Evolutionary conservation across 257 asterid species (phyloP).

Genomic region (Salvia rosmarinus): DNA sequence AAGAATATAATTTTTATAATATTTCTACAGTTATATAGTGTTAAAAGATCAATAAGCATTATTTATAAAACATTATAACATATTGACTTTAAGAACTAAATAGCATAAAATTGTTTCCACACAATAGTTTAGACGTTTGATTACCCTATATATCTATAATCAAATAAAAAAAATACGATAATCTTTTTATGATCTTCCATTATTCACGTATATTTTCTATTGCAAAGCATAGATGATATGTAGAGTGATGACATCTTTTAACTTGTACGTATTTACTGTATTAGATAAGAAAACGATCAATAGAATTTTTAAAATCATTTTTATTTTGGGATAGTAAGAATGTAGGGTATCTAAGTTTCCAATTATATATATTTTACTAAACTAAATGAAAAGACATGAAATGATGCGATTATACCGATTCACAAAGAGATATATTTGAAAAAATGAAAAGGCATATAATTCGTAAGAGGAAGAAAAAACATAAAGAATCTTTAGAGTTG

Average conservation of each 20-base stretch:
- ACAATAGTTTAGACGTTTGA: not conserved
- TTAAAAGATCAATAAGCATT: too few species aligned
- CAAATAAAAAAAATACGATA: not conserved
- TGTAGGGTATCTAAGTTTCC: too few species aligned
- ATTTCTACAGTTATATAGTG: too few species aligned
- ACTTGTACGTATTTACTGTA: too few species aligned
- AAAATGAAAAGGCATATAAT: not conserved
- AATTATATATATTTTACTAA: not conserved
- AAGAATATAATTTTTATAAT: too few species aligned
- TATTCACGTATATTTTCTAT: not conserved
- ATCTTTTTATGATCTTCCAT: slow-evolving; percentile 1
- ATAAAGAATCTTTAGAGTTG: slow-evolving; percentile 34
- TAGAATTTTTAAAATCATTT: not conserved
- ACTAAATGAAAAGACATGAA: not conserved
- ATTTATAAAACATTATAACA: too few species aligned
- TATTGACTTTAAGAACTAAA: too few species aligned
- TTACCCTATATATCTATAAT: too few species aligned
- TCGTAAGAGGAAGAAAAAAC: not conserved
- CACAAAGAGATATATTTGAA: not conserved
- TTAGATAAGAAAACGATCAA: not conserved
- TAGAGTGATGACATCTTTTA: not conserved
- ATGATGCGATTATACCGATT: slow-evolving; percentile 16
- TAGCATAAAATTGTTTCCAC: not conserved
- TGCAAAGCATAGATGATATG: not conserved
- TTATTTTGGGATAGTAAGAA: not conserved